Evolutionary conservation across 2,329 filamentous ascomycete species (phyloP).

Genomic region (Aureobasidium sp.): DNA sequence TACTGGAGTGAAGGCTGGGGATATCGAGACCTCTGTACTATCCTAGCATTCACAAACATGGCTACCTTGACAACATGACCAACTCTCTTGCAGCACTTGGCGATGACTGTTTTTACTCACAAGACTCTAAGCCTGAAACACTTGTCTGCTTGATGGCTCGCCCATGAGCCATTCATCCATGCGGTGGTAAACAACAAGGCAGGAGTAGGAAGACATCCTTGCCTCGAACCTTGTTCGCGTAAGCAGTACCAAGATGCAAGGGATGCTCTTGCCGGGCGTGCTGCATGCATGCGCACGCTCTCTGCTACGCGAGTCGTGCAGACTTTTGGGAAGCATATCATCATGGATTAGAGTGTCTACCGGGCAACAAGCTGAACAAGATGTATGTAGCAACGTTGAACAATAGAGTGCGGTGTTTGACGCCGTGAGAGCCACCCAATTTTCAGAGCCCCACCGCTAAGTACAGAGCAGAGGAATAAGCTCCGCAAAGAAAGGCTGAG

Average conservation of each 20-base stretch:
- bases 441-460: background rate
- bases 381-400: background rate
- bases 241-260: conserved; percentile 2
- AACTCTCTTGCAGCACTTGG: conserved; percentile 3
- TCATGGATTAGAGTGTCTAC: background rate
- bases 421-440: background rate
- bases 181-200: background rate
- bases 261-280: conserved; percentile 4
- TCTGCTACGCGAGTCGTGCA: background rate
- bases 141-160: background rate
- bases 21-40: too few relatives aligned
- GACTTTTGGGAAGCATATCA: background rate
- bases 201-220: conserved; percentile 1
- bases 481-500: background rate
- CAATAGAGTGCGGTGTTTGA: background rate
- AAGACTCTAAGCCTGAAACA: conserved; percentile 3
- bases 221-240: conserved; percentile 4
- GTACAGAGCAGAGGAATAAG: background rate
- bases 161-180: background rate
- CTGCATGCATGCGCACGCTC: background rate
- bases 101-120: background rate
- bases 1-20: too few relatives aligned
- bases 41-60: too few relatives aligned
- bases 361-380: background rate
- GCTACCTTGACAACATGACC: background rate